Percentiles rank a stretch among this genome's conserved stretches.
Conservation (phyloP, 139 green algal genomes). For the Bryopsis sp. region DNA sequence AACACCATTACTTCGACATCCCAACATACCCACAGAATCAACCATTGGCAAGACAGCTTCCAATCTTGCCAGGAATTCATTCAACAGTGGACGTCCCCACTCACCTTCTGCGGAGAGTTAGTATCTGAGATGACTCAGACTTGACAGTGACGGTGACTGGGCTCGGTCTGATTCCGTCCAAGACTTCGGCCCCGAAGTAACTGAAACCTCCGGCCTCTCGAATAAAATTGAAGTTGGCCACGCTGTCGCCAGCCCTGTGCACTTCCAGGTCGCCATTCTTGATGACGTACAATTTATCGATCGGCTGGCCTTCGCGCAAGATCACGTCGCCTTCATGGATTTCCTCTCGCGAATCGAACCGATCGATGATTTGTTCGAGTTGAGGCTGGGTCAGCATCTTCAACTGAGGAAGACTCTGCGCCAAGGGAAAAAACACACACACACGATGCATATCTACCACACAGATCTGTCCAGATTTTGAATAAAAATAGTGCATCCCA, state of each 20-base stretch:
- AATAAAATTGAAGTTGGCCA: slow-evolving; percentile 31
- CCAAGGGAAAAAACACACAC: not conserved
- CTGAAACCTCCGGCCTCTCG: slow-evolving; percentile 72
- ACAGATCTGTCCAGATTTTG: not conserved
- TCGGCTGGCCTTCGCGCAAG: slow-evolving; percentile 36
- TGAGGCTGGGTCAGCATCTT: slow-evolving; percentile 45
- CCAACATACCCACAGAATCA: no score
- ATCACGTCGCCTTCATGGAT: slow-evolving; percentile 33
- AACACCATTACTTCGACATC: no score
- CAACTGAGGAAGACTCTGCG: slow-evolving; percentile 35
- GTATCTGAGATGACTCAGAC: no score
- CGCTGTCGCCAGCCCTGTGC: slow-evolving; percentile 12
- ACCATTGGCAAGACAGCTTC: no score
- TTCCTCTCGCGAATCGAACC: slow-evolving; percentile 53
- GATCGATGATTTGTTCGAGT: slow-evolving; percentile 55
- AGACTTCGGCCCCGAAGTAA: slow-evolving; percentile 56
- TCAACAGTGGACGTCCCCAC: no score
- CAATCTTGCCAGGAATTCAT: no score
- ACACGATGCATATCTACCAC: not conserved
- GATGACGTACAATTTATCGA: slow-evolving; percentile 52
- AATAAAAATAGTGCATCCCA: no score
- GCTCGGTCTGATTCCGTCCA: slow-evolving; percentile 35
- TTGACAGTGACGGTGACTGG: no score
- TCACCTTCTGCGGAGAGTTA: no score
- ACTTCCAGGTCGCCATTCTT: slow-evolving; percentile 53